Percentiles rank a stretch among this genome's conserved stretches.
These are phyloP conservation scores for Petunia axillaris DNA, from an alignment of 257 asterid genomes.

Conservation along the genomic window DNA sequence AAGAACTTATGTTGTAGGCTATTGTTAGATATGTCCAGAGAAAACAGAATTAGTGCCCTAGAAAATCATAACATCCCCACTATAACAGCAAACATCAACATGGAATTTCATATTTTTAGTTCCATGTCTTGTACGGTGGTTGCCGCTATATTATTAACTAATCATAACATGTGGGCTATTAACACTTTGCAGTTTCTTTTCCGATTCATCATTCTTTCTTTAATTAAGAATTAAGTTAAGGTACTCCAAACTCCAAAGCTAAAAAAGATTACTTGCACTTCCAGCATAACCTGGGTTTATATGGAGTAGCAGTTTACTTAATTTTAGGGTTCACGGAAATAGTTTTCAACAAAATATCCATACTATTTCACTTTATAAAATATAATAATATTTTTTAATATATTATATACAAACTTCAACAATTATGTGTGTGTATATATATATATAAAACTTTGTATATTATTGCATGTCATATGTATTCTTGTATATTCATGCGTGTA, in stretches of 20 bases:
- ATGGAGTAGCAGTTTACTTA: not conserved
- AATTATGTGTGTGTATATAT: too few relatives aligned
- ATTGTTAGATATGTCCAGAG: not conserved
- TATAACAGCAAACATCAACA: not conserved
- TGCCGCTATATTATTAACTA: not conserved
- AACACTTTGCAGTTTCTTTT: not conserved
- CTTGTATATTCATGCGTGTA: too few relatives aligned
- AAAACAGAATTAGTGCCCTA: not conserved
- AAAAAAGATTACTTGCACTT: not conserved
- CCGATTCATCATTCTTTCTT: not conserved
- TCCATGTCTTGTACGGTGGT: slow-evolving; percentile 17
- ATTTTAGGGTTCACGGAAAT: too few relatives aligned
- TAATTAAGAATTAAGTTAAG: not conserved
- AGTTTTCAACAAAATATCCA: too few relatives aligned
- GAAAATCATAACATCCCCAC: slow-evolving; percentile 18
- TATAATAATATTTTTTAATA: too few relatives aligned
- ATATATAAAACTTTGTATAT: too few relatives aligned
- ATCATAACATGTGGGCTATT: not conserved
- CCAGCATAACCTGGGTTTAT: not conserved
- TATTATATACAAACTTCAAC: too few relatives aligned
- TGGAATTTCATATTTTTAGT: not conserved
- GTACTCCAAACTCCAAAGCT: not conserved
- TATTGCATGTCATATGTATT: too few relatives aligned
- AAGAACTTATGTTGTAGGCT: not conserved
- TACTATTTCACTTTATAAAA: too few relatives aligned